Base-by-base conservation (phyloP, 257 asterid species). In the Pogostemon cablin region DNA sequence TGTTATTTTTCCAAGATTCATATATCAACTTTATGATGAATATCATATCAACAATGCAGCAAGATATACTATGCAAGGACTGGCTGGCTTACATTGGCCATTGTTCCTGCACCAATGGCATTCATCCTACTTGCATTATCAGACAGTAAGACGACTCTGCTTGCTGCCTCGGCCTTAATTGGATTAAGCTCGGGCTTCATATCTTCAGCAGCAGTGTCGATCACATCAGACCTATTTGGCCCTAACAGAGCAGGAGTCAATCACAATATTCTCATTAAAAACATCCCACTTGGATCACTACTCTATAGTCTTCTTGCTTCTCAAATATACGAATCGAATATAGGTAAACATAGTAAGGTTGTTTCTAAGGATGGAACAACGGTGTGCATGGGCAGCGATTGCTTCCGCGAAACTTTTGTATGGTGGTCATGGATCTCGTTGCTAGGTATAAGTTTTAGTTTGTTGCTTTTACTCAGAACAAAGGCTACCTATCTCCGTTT, bases 251-350 rank as follows among this genome's bases (percentile, higher is more conserved):
- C 88, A 3, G 87, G 93, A 25, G 80, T 86, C 69, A 86, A 89
- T 63, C 96, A 86, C 75, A 85, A 83, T 62, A 78, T 88, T 75
- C 84, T 88, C 43, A 82, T 88, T 46, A 83, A 93, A 46, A 83
- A 86, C 72, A 83, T 86, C 72, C 92, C 91, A n/a, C 40, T 88
- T 11, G 91, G 96, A 65, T 88, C 96, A 25, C 78, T 86, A 65
- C 78, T 84, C 72, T 88, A 80, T 34, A 90, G 93, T 15, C 83
- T 67, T 80, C 82, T 83, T 37, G 96, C 96, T 44, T 87, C 91
- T 49, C 41, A 77, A 47, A 62, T 77, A 32, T 86, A 88, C 1
- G 86, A 88, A 70, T 81, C 83, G 11, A 85, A 83, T 78, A 78
- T 86, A 62, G 83, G 75, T 61, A 62, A 71, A 66, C 48, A 86